Evolutionary conservation across 139 green algal species (phyloP), one percentile per base, ranked within the genome.

Genomic region (Micromonas commoda): DNA sequence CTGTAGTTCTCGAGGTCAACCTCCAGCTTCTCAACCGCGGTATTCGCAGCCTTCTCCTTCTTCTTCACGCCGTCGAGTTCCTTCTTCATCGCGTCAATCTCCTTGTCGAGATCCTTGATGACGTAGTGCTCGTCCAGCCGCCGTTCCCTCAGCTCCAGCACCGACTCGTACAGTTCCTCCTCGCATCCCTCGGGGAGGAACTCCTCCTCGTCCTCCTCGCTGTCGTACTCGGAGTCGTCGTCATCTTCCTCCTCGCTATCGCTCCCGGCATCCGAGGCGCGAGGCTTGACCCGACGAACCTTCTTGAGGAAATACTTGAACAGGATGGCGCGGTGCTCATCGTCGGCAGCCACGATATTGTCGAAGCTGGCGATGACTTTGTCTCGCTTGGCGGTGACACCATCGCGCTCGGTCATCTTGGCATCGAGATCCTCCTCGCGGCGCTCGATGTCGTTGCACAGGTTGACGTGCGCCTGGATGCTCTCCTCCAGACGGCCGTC

Each of bases 111-210:
- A 51, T 95, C 89, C 26, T 72, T 64, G 33, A 86, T 85, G 21
- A 87, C 73, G 31, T 93, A 88, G 68, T 94, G 89, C 77, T 92
- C 83, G 64, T 96, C 89, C 60, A 92, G 85, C 3, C 90, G 85
- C 67, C 82, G 77, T 82, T 92, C 89, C 9, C 90, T 82, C 71
- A 93, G 84, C 71, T 93, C 85, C 64, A 88, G 91, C 61, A 96
- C 86, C 75, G 84, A 85, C 32, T 93, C 87, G 67, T 93, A 95
- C 57, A 95, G 82, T 21, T 67, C 76, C 64, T 88, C 76, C 20
- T 88, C 81, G 81, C 89, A 93, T 34, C 87, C 89, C 20, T 23
- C 38, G 9, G 74, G 72, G 29, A 35, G 16, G 19, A 5, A 60
- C 66, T 63, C 79, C 26, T 82, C 87, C 21, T 88, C 74, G 19